A percentile compares a stretch with the other conserved stretches of the same genome.
Conservation (phyloP, 768 basidiomycete genomes). For the Serendipita sp. region DNA sequence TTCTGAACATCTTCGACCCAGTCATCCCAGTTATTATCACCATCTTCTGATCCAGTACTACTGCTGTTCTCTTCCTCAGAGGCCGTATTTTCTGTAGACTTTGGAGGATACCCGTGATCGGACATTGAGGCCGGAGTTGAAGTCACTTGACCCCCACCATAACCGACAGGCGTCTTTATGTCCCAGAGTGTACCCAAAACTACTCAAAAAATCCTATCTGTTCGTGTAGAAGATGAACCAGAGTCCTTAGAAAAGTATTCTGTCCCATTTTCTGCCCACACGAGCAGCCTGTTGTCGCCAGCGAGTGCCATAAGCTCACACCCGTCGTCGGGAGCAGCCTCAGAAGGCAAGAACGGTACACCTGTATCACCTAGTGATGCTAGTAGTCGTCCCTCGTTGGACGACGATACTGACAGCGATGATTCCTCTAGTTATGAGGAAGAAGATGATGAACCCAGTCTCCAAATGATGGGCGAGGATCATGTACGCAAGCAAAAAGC, state of each 20-base stretch:
- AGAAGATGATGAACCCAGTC: background rate
- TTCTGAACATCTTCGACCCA: conserved; percentile 58
- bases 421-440: background rate
- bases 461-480: conserved; percentile 3
- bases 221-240: background rate
- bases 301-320: background rate
- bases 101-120: background rate
- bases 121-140: background rate
- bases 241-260: background rate
- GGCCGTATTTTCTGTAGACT: background rate
- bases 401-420: background rate
- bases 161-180: background rate
- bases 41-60: conserved; percentile 12
- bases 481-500: conserved; percentile 1
- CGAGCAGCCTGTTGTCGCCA: background rate
- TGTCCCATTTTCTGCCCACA: background rate
- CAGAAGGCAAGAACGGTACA: background rate
- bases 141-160: background rate
- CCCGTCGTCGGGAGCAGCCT: background rate
- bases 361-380: background rate
- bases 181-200: background rate
- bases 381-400: background rate
- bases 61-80: background rate
- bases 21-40: conserved; percentile 62
- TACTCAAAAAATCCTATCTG: background rate